phyloP scores from a whole-genome alignment of 495 filamentous ascomycete species.

The Geopyxis carbonaria region DNA sequence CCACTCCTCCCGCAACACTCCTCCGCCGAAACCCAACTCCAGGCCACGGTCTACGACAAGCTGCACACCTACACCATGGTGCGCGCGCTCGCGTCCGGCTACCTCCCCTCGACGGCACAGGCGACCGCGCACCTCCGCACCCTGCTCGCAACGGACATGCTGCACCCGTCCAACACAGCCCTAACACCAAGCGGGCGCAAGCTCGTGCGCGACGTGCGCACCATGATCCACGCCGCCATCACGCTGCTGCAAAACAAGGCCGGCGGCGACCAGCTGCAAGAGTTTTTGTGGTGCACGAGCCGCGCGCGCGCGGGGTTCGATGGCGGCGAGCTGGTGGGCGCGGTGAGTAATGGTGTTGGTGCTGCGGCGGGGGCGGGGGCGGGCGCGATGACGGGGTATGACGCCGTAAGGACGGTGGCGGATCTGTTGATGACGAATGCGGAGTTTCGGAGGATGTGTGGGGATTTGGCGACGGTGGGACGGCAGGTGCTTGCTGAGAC shows the following conservation, averaged over 20 bases:
- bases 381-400: constrained; percentile 63
- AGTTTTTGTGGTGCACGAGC: constrained; percentile 60
- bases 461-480: constrained; percentile 62
- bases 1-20: constrained; percentile 10
- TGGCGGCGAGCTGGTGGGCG: constrained; percentile 42
- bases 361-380: constrained; percentile 43
- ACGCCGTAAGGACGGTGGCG: constrained; percentile 68
- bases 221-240: constrained; percentile 58
- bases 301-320: constrained; percentile 33
- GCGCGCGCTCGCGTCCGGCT: constrained; percentile 65
- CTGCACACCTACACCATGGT: constrained; percentile 86
- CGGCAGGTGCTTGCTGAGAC: constrained; percentile 80
- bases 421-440: constrained; percentile 71
- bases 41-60: constrained; percentile 64
- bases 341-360: constrained; percentile 30
- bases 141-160: constrained; percentile 55
- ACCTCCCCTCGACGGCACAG: constrained; percentile 85
- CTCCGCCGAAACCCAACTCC: constrained; percentile 46
- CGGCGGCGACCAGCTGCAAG: constrained; percentile 66
- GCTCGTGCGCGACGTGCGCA: constrained; percentile 52
- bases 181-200: constrained; percentile 61
- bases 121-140: constrained; percentile 63
- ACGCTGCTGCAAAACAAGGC: constrained; percentile 69
- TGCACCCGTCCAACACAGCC: constrained; percentile 58
- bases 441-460: constrained; percentile 73